phyloP scores from a whole-genome alignment of 192 early-diverging fungal species.

The Phlyctochytrium bullatum region DNA sequence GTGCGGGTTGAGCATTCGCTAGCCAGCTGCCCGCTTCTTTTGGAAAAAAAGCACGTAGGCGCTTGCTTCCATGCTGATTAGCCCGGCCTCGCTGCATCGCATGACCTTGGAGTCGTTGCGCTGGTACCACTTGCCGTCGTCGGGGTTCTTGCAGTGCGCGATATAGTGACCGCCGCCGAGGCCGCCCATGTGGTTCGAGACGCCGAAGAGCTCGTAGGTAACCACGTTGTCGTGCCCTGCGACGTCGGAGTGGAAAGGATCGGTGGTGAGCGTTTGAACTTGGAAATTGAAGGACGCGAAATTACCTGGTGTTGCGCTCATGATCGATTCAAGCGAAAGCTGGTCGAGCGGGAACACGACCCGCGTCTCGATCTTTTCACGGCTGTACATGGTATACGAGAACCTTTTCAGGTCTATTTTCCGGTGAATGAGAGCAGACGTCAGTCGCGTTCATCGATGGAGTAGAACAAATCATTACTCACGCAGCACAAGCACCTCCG shows the following conservation, averaged over 20 bases:
- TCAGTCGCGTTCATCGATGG: neutral
- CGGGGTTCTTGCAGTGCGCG: slow-evolving; percentile 32
- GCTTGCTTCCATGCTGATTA: slow-evolving; percentile 11
- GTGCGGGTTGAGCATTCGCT: too few species aligned
- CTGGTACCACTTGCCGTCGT: slow-evolving; percentile 36
- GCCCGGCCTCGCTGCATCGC: slow-evolving; percentile 10
- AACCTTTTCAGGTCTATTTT: slow-evolving; percentile 48
- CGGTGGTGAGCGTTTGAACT: too few species aligned
- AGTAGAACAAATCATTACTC: slow-evolving; percentile 4
- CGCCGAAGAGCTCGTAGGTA: slow-evolving; percentile 48
- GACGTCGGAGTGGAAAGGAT: too few species aligned
- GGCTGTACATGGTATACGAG: slow-evolving; percentile 27
- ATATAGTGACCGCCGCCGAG: slow-evolving; percentile 54
- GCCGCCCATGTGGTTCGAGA: slow-evolving; percentile 49
- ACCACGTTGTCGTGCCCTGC: slow-evolving; percentile 25
- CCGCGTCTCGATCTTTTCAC: slow-evolving; percentile 41
- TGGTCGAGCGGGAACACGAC: slow-evolving; percentile 35
- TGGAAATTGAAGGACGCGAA: too few species aligned
- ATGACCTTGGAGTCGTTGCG: slow-evolving; percentile 25
- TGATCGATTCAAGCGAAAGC: slow-evolving; percentile 26
- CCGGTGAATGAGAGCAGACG: neutral
- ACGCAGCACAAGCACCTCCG: slow-evolving; percentile 55
- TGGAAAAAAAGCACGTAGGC: slow-evolving; percentile 41
- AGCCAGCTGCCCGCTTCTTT: too few species aligned
- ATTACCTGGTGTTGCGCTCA: slow-evolving; percentile 28